Conservation (phyloP, 192 early-diverging fungal genomes). For the Funneliformis geosporum region DNA sequence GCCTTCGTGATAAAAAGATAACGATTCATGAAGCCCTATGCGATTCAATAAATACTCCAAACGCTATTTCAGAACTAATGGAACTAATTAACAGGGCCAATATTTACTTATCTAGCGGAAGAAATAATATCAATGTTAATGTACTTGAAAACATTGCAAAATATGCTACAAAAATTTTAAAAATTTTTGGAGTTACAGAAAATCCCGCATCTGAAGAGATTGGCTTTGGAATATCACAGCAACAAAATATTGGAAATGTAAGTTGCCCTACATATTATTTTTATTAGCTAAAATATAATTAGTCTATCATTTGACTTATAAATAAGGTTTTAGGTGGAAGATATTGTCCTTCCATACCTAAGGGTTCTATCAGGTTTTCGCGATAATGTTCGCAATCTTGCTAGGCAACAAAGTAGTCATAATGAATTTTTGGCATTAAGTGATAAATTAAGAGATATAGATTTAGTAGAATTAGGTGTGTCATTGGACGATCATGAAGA, state of each 20-base stretch:
- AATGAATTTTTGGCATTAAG: slow-evolving; percentile 70
- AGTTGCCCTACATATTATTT: slow-evolving; percentile 3
- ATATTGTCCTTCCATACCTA: slow-evolving; percentile 77
- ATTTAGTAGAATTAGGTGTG: slow-evolving; percentile 86
- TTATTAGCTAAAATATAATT: not conserved
- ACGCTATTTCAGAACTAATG: slow-evolving; percentile 77
- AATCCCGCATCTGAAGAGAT: slow-evolving; percentile 58
- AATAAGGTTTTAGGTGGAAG: slow-evolving; percentile 45
- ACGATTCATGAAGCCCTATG: slow-evolving; percentile 83
- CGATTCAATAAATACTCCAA: slow-evolving; percentile 91
- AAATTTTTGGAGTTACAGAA: slow-evolving; percentile 79
- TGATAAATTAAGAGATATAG: slow-evolving; percentile 87
- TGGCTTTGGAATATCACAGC: slow-evolving; percentile 59
- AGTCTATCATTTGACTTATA: not conserved
- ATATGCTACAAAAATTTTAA: slow-evolving; percentile 81
- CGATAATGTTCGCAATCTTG: slow-evolving; percentile 80
- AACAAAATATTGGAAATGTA: slow-evolving; percentile 44
- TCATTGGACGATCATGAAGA: slow-evolving; percentile 94
- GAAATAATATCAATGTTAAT: slow-evolving; percentile 62
- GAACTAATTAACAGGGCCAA: slow-evolving; percentile 79
- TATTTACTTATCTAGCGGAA: slow-evolving; percentile 70
- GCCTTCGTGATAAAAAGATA: slow-evolving; percentile 66
- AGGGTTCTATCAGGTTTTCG: slow-evolving; percentile 83
- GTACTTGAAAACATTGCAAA: slow-evolving; percentile 75
- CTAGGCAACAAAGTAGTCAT: slow-evolving; percentile 53